A percentile compares a stretch with the other conserved stretches of the same genome.
These are phyloP conservation scores for Cyanidioschyzon merolae DNA, from an alignment of 23 red algal species.

Conservation along the genomic window DNA sequence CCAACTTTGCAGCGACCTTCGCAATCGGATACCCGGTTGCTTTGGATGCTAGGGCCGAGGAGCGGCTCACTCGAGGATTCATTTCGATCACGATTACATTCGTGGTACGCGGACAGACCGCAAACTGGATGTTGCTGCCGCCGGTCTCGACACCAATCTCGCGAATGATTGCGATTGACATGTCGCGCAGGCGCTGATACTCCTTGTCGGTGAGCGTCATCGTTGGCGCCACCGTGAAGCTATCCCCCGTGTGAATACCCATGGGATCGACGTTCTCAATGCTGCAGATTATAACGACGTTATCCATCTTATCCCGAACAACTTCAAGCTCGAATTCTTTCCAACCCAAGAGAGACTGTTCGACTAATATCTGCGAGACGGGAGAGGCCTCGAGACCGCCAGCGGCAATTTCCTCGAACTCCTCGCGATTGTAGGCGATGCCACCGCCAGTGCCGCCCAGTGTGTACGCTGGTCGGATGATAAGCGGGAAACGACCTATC, in stretches of 20 bases:
- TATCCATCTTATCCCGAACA: conserved; percentile 88
- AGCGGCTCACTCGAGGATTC: conserved; percentile 97
- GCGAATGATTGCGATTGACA: conserved; percentile 87
- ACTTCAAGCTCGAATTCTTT: conserved; percentile 99
- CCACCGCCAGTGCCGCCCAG: conserved; percentile 94
- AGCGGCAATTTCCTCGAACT: conserved; percentile 86
- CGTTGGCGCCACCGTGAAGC: conserved; percentile 89
- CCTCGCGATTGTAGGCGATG: conserved; percentile 92
- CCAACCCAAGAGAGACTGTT: conserved; percentile 90
- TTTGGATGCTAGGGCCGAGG: conserved; percentile 90
- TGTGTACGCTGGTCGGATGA: conserved; percentile 96
- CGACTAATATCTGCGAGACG: conserved; percentile 79
- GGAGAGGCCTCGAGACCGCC: conserved; percentile 81
- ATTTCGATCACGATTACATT: conserved; percentile 97
- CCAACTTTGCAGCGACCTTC: conserved; percentile 93
- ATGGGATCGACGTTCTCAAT: conserved; percentile 99
- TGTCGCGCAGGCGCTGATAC: conserved; percentile 92
- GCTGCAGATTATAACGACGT: conserved; percentile 91
- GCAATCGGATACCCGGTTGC: conserved; percentile 98
- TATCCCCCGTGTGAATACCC: conserved; percentile 97
- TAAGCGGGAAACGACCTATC: conserved; percentile 79
- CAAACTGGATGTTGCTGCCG: conserved; percentile 95
- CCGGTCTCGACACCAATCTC: conserved; percentile 98
- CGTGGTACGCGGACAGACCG: conserved; percentile 71
- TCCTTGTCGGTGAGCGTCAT: conserved; percentile 93